Conservation (phyloP, 176 grass and related monocot genomes). For the Cenchrus americanus region DNA sequence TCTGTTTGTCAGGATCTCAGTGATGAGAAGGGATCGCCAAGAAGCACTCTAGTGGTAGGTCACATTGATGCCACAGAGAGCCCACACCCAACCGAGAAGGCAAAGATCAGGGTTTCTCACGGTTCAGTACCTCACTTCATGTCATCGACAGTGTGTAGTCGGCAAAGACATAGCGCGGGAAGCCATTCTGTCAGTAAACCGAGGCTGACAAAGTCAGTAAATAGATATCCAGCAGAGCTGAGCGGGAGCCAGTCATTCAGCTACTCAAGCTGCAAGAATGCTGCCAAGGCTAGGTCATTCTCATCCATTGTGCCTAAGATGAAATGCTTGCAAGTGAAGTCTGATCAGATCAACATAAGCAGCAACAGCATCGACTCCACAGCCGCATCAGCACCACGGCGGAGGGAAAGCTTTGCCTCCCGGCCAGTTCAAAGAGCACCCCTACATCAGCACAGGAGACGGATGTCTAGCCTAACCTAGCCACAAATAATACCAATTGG, state of each 20-base stretch:
- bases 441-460: slow-evolving; percentile 71
- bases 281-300: slow-evolving; percentile 51
- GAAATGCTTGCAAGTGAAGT: slow-evolving; percentile 34
- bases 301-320: slow-evolving; percentile 32
- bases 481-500: slow-evolving; percentile 32
- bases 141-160: slow-evolving; percentile 74
- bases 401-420: slow-evolving; percentile 51
- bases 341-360: slow-evolving; percentile 51
- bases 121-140: slow-evolving; percentile 73
- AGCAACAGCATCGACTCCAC: slow-evolving; percentile 66
- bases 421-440: slow-evolving; percentile 52
- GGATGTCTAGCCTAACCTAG: slow-evolving; percentile 68
- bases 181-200: slow-evolving; percentile 51
- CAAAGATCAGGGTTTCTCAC: slow-evolving; percentile 34
- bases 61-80: slow-evolving; percentile 52
- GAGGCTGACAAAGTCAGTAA: slow-evolving; percentile 52
- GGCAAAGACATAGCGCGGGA: slow-evolving; percentile 52
- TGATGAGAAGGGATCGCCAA: slow-evolving; percentile 68
- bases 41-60: slow-evolving; percentile 71
- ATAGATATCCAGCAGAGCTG: slow-evolving; percentile 50
- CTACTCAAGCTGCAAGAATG: slow-evolving; percentile 54
- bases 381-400: slow-evolving; percentile 37
- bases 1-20: slow-evolving; percentile 25
- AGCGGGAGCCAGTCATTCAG: slow-evolving; percentile 61
- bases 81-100: slow-evolving; percentile 44